Base-by-base conservation (phyloP, 1,284 basidiomycete species). In the Flammula alnicola region DNA sequence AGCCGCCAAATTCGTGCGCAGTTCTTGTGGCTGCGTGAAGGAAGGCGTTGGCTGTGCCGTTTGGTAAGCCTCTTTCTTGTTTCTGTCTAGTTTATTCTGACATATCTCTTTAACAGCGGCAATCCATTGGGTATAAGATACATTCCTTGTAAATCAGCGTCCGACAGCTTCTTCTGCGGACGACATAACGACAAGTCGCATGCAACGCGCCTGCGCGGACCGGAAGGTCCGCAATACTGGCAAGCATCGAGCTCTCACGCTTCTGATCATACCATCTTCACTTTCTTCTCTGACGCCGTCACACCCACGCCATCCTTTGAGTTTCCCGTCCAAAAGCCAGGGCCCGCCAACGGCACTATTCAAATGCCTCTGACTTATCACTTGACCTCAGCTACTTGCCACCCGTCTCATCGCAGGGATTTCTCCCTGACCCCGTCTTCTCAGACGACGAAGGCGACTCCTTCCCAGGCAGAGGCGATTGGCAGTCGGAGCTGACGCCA, bases 11-110 rank as follows among this genome's bases (percentile, higher is more conserved):
- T 76, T 80, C 64, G 68, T 78, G 51, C 71, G 70, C 56, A 82
- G 75, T 55, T 67, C 78, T 2, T 87, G 84, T 55, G 82, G 84
- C 16, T 86, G 85, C 58, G 63, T 83, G 33, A 73, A 80, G 39
- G 83, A 85, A 63, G 83, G 81, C 3, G 71, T 87, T 9, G 84
- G 81, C 19, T 87, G 84, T 64, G 72, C 79, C 2, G 73, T 76
- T 35, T 87, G 83, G 82, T 81, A 52, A 59, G 79, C 65, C 14
- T 42, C 25, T 47, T 52, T 51, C 29, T 46, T 47, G 47, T 32
- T 23, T 36, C 31, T 54, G 56, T 19, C 10, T 40, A 10, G 30
- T 29, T 55, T 42, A 36, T 52, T 31, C 40, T 50, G 7, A 52
- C 27, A 50, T 2, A 27, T 12, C 46, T 46, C 37, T 26, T 45